phyloP scores from a whole-genome alignment of 2,329 filamentous ascomycete species.

The Stachybotrys chlorohalonatus region DNA sequence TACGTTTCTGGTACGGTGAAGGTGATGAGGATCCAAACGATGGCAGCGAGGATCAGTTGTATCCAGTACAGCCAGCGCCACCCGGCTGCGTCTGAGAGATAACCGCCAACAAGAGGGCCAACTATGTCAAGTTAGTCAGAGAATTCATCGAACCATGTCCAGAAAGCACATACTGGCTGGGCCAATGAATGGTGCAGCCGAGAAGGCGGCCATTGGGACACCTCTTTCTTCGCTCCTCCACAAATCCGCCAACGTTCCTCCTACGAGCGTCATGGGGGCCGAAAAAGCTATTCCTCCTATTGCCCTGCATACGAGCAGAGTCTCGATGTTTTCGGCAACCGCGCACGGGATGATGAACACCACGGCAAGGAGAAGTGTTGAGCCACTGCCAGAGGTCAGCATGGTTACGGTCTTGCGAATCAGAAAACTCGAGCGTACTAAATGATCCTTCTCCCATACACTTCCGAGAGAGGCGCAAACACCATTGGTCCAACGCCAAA shows the following conservation, averaged over 20 bases:
- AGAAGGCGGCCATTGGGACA: slow-evolving; percentile 81
- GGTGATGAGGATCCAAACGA: slow-evolving; percentile 66
- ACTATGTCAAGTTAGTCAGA: slow-evolving; percentile 22
- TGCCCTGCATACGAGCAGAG: slow-evolving; percentile 64
- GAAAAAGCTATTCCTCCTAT: slow-evolving; percentile 81
- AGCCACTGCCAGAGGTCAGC: slow-evolving; percentile 1
- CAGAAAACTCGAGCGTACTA: slow-evolving; percentile 36
- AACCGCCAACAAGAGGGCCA: slow-evolving; percentile 70
- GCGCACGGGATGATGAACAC: slow-evolving; percentile 77
- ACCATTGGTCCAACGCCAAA: slow-evolving; percentile 75
- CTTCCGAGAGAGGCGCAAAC: slow-evolving; percentile 71
- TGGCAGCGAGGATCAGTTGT: slow-evolving; percentile 64
- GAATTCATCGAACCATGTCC: background rate
- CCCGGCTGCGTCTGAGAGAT: slow-evolving; percentile 56
- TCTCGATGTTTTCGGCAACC: slow-evolving; percentile 65
- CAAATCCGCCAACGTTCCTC: slow-evolving; percentile 74
- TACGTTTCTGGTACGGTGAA: slow-evolving; percentile 92
- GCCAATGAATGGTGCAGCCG: slow-evolving; percentile 73
- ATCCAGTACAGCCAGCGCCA: slow-evolving; percentile 89
- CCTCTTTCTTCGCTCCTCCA: slow-evolving; percentile 78
- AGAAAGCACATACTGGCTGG: slow-evolving; percentile 47
- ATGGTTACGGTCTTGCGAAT: background rate
- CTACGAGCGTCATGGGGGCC: slow-evolving; percentile 78
- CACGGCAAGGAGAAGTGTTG: slow-evolving; percentile 60
- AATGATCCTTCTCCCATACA: slow-evolving; percentile 62